Percentiles rank a stretch among this genome's conserved stretches.
Evolutionary conservation across 305 asterid species (phyloP).

Genomic region (Fraxinus dipetala): DNA sequence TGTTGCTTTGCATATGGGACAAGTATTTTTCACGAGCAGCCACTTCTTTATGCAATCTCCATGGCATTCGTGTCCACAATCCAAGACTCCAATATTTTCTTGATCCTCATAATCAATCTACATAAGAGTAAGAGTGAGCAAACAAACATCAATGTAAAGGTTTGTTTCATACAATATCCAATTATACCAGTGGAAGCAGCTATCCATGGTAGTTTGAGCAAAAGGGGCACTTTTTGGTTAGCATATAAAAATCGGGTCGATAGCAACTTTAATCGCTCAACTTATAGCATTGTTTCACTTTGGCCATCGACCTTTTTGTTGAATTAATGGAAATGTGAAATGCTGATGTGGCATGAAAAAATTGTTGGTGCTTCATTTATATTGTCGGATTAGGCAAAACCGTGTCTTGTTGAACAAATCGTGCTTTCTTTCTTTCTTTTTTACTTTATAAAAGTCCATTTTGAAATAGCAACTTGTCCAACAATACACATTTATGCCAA

Average conservation of each 20-base stretch:
- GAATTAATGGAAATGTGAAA: background rate
- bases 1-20: constrained; percentile 63
- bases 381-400: background rate
- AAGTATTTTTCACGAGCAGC: constrained; percentile 53
- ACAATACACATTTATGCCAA: background rate
- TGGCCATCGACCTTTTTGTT: background rate
- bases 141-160: background rate
- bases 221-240: background rate
- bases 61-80: constrained; percentile 73
- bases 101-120: constrained; percentile 41
- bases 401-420: background rate
- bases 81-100: constrained; percentile 44
- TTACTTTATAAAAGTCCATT: background rate
- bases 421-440: background rate
- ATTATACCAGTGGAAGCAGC: background rate
- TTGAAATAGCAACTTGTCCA: background rate
- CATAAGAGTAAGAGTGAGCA: background rate
- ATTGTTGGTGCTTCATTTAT: background rate
- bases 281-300: background rate
- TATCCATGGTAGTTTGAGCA: background rate
- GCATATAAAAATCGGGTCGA: background rate
- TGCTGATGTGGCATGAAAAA: background rate
- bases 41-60: constrained; percentile 57
- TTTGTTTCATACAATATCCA: background rate
- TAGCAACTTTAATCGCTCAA: background rate